phyloP scores from a whole-genome alignment of 768 basidiomycete genomes.

The Fomitopsis pulvina region DNA sequence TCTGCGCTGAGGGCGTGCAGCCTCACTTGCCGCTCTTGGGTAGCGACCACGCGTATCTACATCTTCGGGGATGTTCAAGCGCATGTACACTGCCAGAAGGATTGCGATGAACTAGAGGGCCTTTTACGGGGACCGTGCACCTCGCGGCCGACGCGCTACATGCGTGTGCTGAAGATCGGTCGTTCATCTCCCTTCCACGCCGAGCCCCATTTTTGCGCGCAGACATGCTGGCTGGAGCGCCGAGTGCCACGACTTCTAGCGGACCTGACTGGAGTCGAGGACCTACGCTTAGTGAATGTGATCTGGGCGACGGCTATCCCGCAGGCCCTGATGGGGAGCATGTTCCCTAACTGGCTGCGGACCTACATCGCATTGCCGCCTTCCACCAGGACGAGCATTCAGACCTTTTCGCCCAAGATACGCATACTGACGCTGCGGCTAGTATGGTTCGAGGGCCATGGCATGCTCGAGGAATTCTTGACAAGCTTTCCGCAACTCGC shows the following conservation, averaged over 20 bases:
- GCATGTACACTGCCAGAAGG: not conserved
- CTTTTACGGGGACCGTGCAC: not conserved
- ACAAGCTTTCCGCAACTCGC: not conserved
- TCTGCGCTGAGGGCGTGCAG: not conserved
- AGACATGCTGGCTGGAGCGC: not conserved
- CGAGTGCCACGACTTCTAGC: not conserved
- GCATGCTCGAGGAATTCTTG: not conserved
- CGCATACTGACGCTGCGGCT: not conserved
- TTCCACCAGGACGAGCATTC: not conserved
- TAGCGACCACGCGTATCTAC: not conserved
- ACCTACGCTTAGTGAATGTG: not conserved
- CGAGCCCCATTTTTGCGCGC: not conserved
- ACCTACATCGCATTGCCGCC: not conserved
- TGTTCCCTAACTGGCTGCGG: not conserved
- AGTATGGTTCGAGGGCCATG: not conserved
- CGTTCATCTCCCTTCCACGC: not conserved
- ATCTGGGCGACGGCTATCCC: not conserved
- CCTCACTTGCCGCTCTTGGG: not conserved
- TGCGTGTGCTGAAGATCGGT: not conserved
- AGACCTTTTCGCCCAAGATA: not conserved
- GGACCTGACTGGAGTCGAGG: not conserved
- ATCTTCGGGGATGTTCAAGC: not conserved
- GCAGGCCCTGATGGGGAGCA: not conserved
- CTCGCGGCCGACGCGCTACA: not conserved
- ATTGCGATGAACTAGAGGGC: not conserved